phyloP scores from a whole-genome alignment of 129 eudicot species.

The Sambucus nigra region DNA sequence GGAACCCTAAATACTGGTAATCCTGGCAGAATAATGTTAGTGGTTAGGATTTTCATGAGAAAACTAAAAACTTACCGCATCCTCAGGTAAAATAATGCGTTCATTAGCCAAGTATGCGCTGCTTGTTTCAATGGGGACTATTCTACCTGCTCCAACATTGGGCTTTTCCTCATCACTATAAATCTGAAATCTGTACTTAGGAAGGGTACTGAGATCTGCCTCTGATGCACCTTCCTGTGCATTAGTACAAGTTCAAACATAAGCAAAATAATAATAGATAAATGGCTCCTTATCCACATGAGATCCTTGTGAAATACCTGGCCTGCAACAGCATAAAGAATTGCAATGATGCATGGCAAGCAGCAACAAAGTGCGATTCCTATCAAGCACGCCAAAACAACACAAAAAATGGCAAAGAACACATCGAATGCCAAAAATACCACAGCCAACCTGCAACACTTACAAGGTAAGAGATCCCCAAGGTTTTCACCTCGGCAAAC shows the following conservation, averaged over 20 bases:
- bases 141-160: conserved; percentile 65
- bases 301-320: conserved; percentile 36
- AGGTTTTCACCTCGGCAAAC: too few relatives aligned
- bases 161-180: conserved; percentile 46
- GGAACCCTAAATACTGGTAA: too few relatives aligned
- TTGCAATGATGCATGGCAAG: conserved; percentile 93
- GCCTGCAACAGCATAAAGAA: conserved; percentile 90
- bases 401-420: conserved; percentile 92
- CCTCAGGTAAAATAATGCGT: conserved; percentile 76
- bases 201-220: conserved; percentile 65
- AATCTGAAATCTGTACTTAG: conserved; percentile 62
- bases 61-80: conserved; percentile 63
- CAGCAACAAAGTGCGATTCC: conserved; percentile 98
- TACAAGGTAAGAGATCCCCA: conserved; percentile 1
- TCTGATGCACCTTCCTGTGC: conserved; percentile 96
- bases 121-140: conserved; percentile 65
- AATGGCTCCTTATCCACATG: not conserved
- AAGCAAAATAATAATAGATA: conserved; percentile 1
- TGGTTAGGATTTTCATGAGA: too few relatives aligned
- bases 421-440: conserved; percentile 93
- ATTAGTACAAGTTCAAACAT: conserved; percentile 3
- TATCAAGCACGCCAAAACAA: conserved; percentile 84
- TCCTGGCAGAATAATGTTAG: too few relatives aligned
- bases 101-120: conserved; percentile 51
- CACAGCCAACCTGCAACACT: conserved; percentile 67